These are phyloP conservation scores for Filosporella fistucella DNA, from an alignment of 495 filamentous ascomycete genomes.

Conservation along the genomic window DNA sequence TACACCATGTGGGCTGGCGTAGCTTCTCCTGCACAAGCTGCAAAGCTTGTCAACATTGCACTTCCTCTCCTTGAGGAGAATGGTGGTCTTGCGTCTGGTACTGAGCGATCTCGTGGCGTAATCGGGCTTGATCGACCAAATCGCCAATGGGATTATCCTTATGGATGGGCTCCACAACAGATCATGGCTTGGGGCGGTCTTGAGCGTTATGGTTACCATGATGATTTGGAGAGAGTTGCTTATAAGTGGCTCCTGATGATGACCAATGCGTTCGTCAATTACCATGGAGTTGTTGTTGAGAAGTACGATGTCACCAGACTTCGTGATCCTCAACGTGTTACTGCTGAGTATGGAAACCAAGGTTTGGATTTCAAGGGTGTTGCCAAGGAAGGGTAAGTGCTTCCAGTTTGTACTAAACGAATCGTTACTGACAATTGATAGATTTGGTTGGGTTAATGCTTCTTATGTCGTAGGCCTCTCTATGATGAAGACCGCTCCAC, in stretches of 20 bases:
- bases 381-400: constrained; percentile 85
- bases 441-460: constrained; percentile 98
- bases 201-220: constrained; percentile 81
- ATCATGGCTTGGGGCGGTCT: constrained; percentile 95
- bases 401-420: constrained; percentile 7
- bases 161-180: constrained; percentile 97
- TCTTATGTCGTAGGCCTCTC: constrained; percentile 89
- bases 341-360: constrained; percentile 97
- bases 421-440: constrained; percentile 36
- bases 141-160: constrained; percentile 97
- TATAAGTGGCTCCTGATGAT: constrained; percentile 99
- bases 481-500: constrained; percentile 78
- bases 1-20: constrained; percentile 96
- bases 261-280: constrained; percentile 93
- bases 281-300: constrained; percentile 95
- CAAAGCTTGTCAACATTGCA: constrained; percentile 65
- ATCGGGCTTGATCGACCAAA: constrained; percentile 82
- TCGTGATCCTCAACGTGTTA: constrained; percentile 84
- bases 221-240: constrained; percentile 79
- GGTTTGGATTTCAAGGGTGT: constrained; percentile 91
- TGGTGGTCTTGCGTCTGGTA: constrained; percentile 87
- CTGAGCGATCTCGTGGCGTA: constrained; percentile 75
- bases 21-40: constrained; percentile 73
- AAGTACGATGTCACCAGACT: constrained; percentile 95
- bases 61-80: constrained; percentile 81